A percentile compares a stretch with the other conserved stretches of the same genome.
These are phyloP conservation scores for Trypanosoma boissoni DNA, from an alignment of 208 protist genomes.

Conservation along the genomic window DNA sequence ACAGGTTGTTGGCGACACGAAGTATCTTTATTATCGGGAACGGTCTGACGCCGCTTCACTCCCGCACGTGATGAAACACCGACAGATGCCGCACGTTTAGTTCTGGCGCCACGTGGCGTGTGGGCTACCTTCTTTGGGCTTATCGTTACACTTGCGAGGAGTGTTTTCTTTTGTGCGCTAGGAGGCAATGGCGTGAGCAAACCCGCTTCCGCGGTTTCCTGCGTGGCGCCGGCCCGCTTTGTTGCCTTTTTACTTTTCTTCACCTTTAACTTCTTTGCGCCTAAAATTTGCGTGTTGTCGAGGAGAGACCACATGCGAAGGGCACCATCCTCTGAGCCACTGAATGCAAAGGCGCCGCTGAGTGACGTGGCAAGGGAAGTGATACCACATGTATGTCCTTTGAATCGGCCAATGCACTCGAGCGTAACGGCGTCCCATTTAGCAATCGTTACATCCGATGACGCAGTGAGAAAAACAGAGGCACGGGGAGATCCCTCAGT, in stretches of 20 bases:
- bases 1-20: too few species aligned
- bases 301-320: constrained; percentile 63
- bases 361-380: constrained; percentile 38
- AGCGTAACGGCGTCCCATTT: constrained; percentile 60
- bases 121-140: too few species aligned
- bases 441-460: constrained; percentile 55
- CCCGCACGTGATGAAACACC: too few species aligned
- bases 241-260: background rate
- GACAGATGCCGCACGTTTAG: too few species aligned
- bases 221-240: too few species aligned
- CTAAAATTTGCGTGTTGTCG: constrained; percentile 36
- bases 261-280: background rate
- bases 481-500: constrained; percentile 10
- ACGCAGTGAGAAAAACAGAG: constrained; percentile 57
- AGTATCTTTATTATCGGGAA: too few species aligned
- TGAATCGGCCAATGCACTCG: constrained; percentile 43
- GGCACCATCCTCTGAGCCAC: constrained; percentile 60
- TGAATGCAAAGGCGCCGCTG: constrained; percentile 58
- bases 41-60: too few species aligned
- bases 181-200: too few species aligned
- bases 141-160: too few species aligned
- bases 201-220: too few species aligned
- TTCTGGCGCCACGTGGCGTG: too few species aligned
- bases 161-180: too few species aligned
- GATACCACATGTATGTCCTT: constrained; percentile 35